These are phyloP conservation scores for Geotrichum candidum DNA, from an alignment of 1,139 yeast species.

Conservation along the genomic window DNA sequence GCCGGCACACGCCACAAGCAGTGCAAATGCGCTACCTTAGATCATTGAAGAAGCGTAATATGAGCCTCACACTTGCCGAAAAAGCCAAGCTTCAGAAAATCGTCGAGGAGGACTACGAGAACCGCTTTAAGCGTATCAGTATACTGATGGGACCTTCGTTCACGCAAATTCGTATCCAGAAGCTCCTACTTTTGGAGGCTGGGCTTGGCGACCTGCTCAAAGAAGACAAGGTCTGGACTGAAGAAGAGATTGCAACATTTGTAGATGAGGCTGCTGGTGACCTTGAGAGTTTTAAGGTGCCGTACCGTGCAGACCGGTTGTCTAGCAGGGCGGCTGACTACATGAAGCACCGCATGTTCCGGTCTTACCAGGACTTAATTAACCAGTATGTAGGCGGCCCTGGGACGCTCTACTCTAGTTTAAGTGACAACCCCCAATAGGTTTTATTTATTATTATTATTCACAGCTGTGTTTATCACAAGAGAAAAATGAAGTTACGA, in stretches of 20 bases:
- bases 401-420: background rate
- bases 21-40: constrained; percentile 38
- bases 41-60: constrained; percentile 35
- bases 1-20: constrained; percentile 32
- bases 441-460: background rate
- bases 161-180: constrained; percentile 17
- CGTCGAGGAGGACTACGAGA: constrained; percentile 38
- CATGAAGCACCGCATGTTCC: constrained; percentile 6
- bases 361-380: constrained; percentile 10
- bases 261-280: constrained; percentile 19
- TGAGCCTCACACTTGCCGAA: constrained; percentile 34
- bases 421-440: background rate
- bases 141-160: constrained; percentile 30
- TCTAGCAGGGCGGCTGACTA: constrained; percentile 15
- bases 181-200: constrained; percentile 13
- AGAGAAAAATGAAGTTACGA: background rate
- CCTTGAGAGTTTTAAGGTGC: constrained; percentile 15
- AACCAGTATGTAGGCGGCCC: constrained; percentile 12
- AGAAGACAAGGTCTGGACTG: constrained; percentile 11
- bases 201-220: constrained; percentile 12
- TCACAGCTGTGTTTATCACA: background rate
- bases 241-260: constrained; percentile 12
- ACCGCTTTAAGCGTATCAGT: constrained; percentile 37
- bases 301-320: constrained; percentile 11
- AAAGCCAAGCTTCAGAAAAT: constrained; percentile 29